These are phyloP conservation scores for Ogataea dorogensis DNA, from an alignment of 805 yeast genomes.

Conservation along the genomic window DNA sequence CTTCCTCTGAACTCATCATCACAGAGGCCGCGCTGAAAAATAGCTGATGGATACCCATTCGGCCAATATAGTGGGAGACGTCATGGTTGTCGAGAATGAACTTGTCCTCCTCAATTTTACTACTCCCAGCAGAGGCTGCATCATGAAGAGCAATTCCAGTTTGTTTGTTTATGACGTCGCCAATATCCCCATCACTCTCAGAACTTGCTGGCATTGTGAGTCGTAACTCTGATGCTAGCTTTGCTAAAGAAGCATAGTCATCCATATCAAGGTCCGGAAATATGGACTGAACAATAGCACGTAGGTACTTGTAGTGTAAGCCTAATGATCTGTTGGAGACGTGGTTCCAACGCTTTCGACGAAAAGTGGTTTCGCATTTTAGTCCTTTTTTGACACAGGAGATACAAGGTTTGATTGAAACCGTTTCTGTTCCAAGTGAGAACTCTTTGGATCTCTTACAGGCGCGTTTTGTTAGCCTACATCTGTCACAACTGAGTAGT, in stretches of 20 bases:
- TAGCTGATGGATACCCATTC: constrained; percentile 1
- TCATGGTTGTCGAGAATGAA: constrained; percentile 3
- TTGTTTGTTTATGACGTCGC: background rate
- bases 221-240: background rate
- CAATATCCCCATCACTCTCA: background rate
- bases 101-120: constrained; percentile 2
- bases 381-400: constrained; percentile 2
- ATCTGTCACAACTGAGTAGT: constrained; percentile 3
- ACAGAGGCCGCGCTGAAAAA: constrained; percentile 1
- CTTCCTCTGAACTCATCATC: constrained; percentile 2
- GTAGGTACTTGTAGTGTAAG: constrained; percentile 2
- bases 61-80: constrained; percentile 6
- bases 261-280: constrained; percentile 4
- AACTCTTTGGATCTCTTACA: constrained; percentile 1
- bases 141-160: background rate
- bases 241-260: constrained; percentile 1
- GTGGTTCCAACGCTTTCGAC: background rate
- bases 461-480: constrained; percentile 1
- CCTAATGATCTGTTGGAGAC: constrained; percentile 3
- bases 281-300: constrained; percentile 1
- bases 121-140: background rate
- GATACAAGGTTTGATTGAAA: background rate
- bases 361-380: constrained; percentile 6
- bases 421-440: background rate
- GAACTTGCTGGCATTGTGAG: background rate